Conservation (phyloP, 169 alveolate genomes). For the Plasmodium chabaudi region DNA sequence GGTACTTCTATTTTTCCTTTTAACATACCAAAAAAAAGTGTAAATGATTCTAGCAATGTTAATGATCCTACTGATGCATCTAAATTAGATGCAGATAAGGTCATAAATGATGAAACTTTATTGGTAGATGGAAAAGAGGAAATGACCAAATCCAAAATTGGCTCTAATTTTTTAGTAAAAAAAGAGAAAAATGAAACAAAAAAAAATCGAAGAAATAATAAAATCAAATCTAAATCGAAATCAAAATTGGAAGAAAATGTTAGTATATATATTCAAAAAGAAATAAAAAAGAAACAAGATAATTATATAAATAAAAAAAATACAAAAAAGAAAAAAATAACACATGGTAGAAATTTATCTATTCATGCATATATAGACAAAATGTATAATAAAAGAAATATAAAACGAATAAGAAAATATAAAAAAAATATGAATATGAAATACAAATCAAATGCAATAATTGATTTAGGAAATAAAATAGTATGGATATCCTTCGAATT, state of each 20-base stretch:
- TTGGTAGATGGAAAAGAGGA: no score
- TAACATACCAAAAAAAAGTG: no score
- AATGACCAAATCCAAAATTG: not conserved
- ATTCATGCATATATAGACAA: conserved; percentile 10
- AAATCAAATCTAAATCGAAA: no score
- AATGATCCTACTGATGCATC: no score
- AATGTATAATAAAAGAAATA: conserved; percentile 5
- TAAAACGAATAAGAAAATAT: not conserved
- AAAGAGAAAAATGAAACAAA: conserved; percentile 1
- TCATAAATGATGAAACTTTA: no score
- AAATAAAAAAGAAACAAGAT: not conserved
- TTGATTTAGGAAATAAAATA: conserved; percentile 53
- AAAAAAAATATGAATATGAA: conserved; percentile 14
- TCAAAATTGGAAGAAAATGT: not conserved
- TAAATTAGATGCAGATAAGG: no score
- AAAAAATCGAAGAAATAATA: no score
- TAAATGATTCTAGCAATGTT: no score
- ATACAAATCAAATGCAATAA: conserved; percentile 67
- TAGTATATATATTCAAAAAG: conserved; percentile 44
- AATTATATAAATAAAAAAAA: not conserved
- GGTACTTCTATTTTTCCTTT: no score
- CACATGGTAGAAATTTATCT: conserved; percentile 13
- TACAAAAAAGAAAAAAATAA: not conserved
- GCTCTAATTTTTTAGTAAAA: not conserved
- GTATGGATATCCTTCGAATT: conserved; percentile 74